Percentiles rank a stretch among this genome's conserved stretches.
These are phyloP conservation scores for Kwoniella heveanensis DNA, from an alignment of 768 basidiomycete species.

Conservation along the genomic window DNA sequence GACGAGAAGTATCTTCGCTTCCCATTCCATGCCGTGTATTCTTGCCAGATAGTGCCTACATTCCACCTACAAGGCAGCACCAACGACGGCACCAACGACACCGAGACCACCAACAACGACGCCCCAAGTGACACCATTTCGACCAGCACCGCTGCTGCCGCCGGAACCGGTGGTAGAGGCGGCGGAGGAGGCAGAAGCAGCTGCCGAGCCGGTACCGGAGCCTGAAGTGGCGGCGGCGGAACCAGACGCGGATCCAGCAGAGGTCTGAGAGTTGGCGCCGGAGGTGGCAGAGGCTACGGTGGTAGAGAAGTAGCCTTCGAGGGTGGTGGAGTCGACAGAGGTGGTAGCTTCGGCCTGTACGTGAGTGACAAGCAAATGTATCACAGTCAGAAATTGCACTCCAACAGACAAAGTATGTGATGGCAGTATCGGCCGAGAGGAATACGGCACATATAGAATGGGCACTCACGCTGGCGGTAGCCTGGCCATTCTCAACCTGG, in stretches of 20 bases:
- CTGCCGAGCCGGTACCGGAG: conserved; percentile 23
- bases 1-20: neutral
- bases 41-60: neutral
- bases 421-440: too few species aligned
- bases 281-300: conserved; percentile 34
- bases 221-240: conserved; percentile 34
- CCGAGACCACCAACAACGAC: conserved; percentile 40
- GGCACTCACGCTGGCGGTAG: conserved; percentile 61
- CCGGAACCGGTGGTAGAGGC: conserved; percentile 17
- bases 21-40: neutral
- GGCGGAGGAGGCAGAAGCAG: conserved; percentile 26
- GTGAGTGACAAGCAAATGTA: too few species aligned
- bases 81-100: conserved; percentile 44
- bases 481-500: conserved; percentile 69
- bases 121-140: conserved; percentile 30
- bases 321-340: conserved; percentile 68
- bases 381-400: too few species aligned
- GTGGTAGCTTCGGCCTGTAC: conserved; percentile 60
- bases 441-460: too few species aligned
- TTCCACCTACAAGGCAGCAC: conserved; percentile 25
- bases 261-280: conserved; percentile 25
- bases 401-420: too few species aligned
- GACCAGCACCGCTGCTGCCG: conserved; percentile 26
- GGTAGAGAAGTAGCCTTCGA: conserved; percentile 52
- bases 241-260: conserved; percentile 15